Conservation (phyloP, 495 filamentous ascomycete species). For the Podospora australis region DNA sequence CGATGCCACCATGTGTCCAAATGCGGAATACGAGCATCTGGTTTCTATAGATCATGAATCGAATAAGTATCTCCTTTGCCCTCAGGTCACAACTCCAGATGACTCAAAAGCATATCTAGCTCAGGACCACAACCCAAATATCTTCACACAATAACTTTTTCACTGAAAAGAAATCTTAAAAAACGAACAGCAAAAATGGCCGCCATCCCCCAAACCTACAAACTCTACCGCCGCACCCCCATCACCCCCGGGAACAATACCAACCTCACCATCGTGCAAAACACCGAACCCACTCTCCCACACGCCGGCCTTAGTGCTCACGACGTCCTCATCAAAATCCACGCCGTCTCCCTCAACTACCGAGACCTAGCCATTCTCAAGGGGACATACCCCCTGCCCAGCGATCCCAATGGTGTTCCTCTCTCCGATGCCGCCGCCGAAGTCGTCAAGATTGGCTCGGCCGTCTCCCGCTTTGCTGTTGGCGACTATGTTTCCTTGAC, state of each 20-base stretch:
- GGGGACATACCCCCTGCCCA: constrained; percentile 22
- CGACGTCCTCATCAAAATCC: constrained; percentile 41
- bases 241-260: constrained; percentile 6
- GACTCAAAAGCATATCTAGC: no score
- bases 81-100: no score
- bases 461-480: constrained; percentile 23
- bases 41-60: no score
- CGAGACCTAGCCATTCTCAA: constrained; percentile 38
- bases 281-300: constrained; percentile 12
- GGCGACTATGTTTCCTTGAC: constrained; percentile 26
- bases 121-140: no score
- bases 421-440: constrained; percentile 39
- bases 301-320: constrained; percentile 24
- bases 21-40: no score
- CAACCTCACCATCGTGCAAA: no score
- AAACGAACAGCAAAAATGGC: no score
- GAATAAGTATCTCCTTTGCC: no score
- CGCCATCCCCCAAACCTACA: constrained; percentile 19
- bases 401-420: constrained; percentile 18
- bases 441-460: constrained; percentile 34
- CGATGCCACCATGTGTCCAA: no score
- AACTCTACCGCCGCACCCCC: constrained; percentile 13
- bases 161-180: no score
- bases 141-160: no score
- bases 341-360: constrained; percentile 46